Base-by-base conservation (phyloP, 208 protist species). In the Crithidia sp. region DNA sequence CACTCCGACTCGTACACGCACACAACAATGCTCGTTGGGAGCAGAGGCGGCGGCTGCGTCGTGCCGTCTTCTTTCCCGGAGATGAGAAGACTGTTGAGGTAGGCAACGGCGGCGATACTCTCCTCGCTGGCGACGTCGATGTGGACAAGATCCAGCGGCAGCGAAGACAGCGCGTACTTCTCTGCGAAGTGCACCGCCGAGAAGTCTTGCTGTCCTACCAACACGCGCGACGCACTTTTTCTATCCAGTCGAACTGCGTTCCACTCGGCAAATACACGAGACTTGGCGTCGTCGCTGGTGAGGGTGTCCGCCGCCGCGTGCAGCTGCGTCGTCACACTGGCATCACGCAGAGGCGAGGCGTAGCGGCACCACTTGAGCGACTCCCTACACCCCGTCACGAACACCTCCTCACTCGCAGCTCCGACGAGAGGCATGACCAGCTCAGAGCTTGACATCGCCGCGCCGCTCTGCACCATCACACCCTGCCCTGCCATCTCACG, bases 131-230 rank as follows among this genome's bases (percentile, higher is more conserved):
- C 69, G 2, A 83, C 56, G 54, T 88, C 80, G 56, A 85, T 67
- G 69, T 85, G 76, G 5, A 88, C 80, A 2, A 88, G 41, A 57
- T 83, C 74, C 67, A 82, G 67, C 10, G 45, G 17, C 37, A 74
- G 67, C 4, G n/a, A 41, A 19, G 67, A 53, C 13, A 85, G 77
- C 8, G 37, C 28, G 39, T 67, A 45, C 17, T 16, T 39, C 2
- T n/a, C 39, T 7, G 14, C 57, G 40, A 76, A 81, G 4, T 28
- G 7, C 0, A 70, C 40, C 3, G 45, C 28, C 12, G 63, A 52
- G 7, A 76, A 63, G 4, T 54, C 12, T 5, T n/a, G n/a, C 45
- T 66, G 70, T 3, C 40, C 16, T 19, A 81, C 52, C 8, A 40
- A 44, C 2, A 50, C 47, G 53, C n/a, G 16, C 45, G 45, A 14